Conservation (phyloP, 441 rosid genomes). For the Metrosideros polymorpha region DNA sequence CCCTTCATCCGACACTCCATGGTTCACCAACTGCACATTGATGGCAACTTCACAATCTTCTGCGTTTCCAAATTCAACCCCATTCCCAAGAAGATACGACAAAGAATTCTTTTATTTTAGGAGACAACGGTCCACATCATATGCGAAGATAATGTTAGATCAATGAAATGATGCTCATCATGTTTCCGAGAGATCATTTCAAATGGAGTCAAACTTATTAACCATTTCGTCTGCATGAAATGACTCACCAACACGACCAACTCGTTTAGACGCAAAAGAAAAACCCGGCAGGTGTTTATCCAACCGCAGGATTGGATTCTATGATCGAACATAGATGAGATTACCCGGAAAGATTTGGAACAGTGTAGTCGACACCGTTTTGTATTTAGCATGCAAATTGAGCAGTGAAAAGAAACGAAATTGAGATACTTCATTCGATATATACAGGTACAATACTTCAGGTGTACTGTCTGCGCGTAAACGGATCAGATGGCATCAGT, state of each 20-base stretch:
- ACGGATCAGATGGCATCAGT: not conserved
- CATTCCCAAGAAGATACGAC: not conserved
- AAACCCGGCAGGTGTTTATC: not conserved
- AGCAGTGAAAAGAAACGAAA: not conserved
- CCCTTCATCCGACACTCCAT: slow-evolving; percentile 15
- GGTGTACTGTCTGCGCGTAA: not conserved
- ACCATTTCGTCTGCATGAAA: not conserved
- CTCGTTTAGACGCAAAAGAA: too few species aligned
- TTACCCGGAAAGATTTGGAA: not conserved
- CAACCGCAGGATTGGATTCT: not conserved
- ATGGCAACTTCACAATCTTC: not conserved
- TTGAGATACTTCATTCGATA: not conserved
- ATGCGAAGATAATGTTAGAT: too few species aligned
- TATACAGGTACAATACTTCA: too few species aligned
- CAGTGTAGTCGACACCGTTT: not conserved
- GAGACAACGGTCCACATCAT: too few species aligned
- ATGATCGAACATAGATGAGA: too few species aligned
- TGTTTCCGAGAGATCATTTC: too few species aligned
- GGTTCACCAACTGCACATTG: slow-evolving; percentile 23
- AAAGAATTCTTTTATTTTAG: not conserved
- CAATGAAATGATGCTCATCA: too few species aligned
- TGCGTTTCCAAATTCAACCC: not conserved
- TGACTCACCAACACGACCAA: not conserved
- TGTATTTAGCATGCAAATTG: not conserved
- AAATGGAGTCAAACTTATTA: too few species aligned